Conservation (phyloP, 2,329 filamentous ascomycete genomes). For the Onygenales sp. region DNA sequence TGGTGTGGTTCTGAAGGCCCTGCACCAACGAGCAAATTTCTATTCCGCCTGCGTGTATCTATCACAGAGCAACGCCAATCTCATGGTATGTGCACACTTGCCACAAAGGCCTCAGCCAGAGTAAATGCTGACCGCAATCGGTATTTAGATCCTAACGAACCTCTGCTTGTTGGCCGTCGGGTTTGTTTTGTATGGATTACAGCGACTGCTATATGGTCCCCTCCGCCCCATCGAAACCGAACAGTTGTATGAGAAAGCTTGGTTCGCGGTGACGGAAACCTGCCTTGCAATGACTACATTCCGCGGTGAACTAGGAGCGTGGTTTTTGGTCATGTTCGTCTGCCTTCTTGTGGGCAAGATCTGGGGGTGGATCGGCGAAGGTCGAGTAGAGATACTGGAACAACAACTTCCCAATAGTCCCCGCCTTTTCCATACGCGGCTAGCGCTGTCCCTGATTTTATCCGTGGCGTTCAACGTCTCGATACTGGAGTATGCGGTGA, state of each 20-base stretch:
- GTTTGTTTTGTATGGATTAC: conserved; percentile 74
- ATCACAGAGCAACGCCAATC: conserved; percentile 88
- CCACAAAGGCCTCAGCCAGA: not conserved
- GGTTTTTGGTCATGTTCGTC: conserved; percentile 96
- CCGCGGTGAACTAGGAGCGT: conserved; percentile 83
- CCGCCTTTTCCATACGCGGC: conserved; percentile 72
- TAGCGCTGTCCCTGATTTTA: conserved; percentile 67
- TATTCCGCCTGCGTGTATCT: conserved; percentile 97
- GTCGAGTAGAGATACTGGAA: conserved; percentile 85
- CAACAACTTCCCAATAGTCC: conserved; percentile 90
- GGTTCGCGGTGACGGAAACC: conserved; percentile 97
- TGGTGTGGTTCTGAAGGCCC: conserved; percentile 76
- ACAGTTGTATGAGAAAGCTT: conserved; percentile 92
- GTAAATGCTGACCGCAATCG: not conserved
- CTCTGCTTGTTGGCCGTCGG: conserved; percentile 73
- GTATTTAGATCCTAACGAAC: conserved; percentile 72
- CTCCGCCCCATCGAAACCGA: conserved; percentile 92
- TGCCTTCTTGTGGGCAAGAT: conserved; percentile 87
- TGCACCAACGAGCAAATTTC: conserved; percentile 93
- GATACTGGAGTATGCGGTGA: conserved; percentile 72
- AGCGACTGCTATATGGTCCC: conserved; percentile 80
- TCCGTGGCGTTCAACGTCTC: conserved; percentile 71
- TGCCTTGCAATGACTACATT: conserved; percentile 98
- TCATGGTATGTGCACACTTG: conserved; percentile 53
- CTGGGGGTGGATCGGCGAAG: conserved; percentile 97